phyloP scores from a whole-genome alignment of 176 grass and related monocot species.

The Saccharum spontaneum region DNA sequence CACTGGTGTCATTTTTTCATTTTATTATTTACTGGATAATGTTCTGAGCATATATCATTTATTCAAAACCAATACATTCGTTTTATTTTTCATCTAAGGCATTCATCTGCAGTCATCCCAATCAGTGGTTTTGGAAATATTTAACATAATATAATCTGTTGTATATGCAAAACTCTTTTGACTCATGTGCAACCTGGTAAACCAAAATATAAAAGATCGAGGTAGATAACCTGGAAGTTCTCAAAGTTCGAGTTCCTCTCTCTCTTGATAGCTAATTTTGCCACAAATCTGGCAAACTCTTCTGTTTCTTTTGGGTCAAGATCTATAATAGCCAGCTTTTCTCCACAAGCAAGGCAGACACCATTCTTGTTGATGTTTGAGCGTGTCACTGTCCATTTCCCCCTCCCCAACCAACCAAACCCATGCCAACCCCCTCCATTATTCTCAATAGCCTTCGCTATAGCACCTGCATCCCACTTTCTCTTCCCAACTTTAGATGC shows the following conservation, averaged over 20 bases:
- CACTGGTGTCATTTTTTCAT: neutral
- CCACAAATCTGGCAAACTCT: slow-evolving; percentile 58
- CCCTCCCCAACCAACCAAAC: slow-evolving; percentile 63
- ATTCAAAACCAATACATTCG: neutral
- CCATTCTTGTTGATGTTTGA: slow-evolving; percentile 44
- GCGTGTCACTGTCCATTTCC: slow-evolving; percentile 53
- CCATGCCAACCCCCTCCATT: slow-evolving; percentile 82
- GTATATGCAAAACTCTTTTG: neutral
- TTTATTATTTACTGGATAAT: neutral
- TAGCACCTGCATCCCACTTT: slow-evolving; percentile 52
- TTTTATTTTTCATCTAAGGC: neutral
- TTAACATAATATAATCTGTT: neutral
- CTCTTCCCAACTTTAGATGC: slow-evolving; percentile 70
- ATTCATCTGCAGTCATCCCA: neutral
- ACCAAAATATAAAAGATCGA: neutral
- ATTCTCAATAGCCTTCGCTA: slow-evolving; percentile 49
- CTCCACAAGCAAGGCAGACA: slow-evolving; percentile 58
- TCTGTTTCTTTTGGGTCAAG: slow-evolving; percentile 64
- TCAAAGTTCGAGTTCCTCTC: slow-evolving; percentile 58
- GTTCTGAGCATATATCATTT: neutral
- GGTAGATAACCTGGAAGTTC: slow-evolving; percentile 57
- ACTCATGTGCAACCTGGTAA: slow-evolving; percentile 2
- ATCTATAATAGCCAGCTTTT: slow-evolving; percentile 65
- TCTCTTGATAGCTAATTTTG: slow-evolving; percentile 52
- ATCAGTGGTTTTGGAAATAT: neutral